Conservation (phyloP, 2,329 filamentous ascomycete genomes). For the Fonsecaea multimorphosa region DNA sequence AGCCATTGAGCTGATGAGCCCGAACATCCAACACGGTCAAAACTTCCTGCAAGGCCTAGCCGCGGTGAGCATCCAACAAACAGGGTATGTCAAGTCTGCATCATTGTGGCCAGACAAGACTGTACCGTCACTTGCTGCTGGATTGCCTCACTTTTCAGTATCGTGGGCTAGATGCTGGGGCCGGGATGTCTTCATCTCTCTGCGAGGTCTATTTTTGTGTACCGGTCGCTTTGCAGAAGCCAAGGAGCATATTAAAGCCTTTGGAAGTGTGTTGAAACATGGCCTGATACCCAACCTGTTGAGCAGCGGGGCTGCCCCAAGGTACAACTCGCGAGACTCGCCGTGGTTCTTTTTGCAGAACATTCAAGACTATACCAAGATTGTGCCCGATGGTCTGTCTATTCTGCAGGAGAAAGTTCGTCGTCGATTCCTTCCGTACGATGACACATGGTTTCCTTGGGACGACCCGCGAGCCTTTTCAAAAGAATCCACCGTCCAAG, state of each 20-base stretch:
- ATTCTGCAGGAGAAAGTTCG: conserved; percentile 78
- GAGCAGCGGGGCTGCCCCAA: conserved; percentile 79
- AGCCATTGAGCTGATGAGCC: conserved; percentile 77
- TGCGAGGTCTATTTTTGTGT: conserved; percentile 87
- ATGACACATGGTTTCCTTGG: conserved; percentile 89
- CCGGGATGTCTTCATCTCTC: conserved; percentile 93
- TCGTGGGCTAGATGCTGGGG: conserved; percentile 98
- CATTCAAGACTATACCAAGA: conserved; percentile 87
- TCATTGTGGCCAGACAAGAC: conserved; percentile 85
- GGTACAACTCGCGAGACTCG: conserved; percentile 95
- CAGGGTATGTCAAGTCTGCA: conserved; percentile 84
- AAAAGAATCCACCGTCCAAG: conserved; percentile 78
- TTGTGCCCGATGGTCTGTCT: conserved; percentile 76
- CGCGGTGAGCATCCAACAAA: conserved; percentile 91
- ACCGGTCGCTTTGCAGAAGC: conserved; percentile 89
- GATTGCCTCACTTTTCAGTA: conserved; percentile 89
- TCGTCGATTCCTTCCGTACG: conserved; percentile 89
- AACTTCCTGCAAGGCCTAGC: conserved; percentile 86
- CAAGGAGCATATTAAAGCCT: conserved; percentile 90
- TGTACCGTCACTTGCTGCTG: conserved; percentile 87
- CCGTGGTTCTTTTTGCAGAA: conserved; percentile 98
- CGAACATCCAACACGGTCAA: conserved; percentile 78
- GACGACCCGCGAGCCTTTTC: conserved; percentile 87
- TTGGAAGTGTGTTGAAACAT: conserved; percentile 95
- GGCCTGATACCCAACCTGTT: conserved; percentile 97